Evolutionary conservation across 768 basidiomycete species (phyloP).

Genomic region (Pisolithus tinctorius): DNA sequence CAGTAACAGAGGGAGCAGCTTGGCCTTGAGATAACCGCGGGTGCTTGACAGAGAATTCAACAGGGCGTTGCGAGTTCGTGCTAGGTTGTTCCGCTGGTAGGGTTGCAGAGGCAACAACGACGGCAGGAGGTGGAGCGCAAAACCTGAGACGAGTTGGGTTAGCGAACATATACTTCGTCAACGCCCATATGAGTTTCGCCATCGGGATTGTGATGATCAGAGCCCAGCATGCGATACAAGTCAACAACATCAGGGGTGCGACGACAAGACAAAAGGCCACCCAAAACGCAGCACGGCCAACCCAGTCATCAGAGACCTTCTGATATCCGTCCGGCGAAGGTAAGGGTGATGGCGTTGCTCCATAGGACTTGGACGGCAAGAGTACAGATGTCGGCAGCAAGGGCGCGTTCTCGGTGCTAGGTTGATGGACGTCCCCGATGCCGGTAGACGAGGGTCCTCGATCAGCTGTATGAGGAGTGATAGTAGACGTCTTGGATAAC

Average conservation of each 20-base stretch:
- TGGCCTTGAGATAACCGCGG: conserved; percentile 81
- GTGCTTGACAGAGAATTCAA: conserved; percentile 59
- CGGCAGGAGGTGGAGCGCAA: conserved; percentile 75
- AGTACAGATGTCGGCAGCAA: conserved; percentile 32
- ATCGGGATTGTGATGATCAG: conserved; percentile 94
- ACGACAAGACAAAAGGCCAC: conserved; percentile 66
- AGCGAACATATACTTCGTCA: conserved; percentile 73
- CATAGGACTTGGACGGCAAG: conserved; percentile 59
- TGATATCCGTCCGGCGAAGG: conserved; percentile 14
- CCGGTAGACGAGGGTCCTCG: conserved; percentile 9
- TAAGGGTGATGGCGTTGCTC: conserved; percentile 41
- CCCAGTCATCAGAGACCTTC: conserved; percentile 34
- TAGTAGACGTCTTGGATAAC: conserved; percentile 38
- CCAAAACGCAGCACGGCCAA: conserved; percentile 83
- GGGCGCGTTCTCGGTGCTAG: conserved; percentile 42
- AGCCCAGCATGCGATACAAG: conserved; percentile 92
- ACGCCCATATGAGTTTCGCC: conserved; percentile 96
- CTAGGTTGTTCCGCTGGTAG: conserved; percentile 13
- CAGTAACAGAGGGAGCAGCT: conserved; percentile 65
- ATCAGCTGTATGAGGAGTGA: conserved; percentile 34
- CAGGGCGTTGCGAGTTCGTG: conserved; percentile 19
- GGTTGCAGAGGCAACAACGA: conserved; percentile 38
- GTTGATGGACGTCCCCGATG: not conserved
- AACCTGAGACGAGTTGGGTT: conserved; percentile 87
- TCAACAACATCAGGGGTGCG: conserved; percentile 81